Evolutionary conservation across 169 alveolate genomes (phyloP).

Genomic region (Eimeria acervulina): DNA sequence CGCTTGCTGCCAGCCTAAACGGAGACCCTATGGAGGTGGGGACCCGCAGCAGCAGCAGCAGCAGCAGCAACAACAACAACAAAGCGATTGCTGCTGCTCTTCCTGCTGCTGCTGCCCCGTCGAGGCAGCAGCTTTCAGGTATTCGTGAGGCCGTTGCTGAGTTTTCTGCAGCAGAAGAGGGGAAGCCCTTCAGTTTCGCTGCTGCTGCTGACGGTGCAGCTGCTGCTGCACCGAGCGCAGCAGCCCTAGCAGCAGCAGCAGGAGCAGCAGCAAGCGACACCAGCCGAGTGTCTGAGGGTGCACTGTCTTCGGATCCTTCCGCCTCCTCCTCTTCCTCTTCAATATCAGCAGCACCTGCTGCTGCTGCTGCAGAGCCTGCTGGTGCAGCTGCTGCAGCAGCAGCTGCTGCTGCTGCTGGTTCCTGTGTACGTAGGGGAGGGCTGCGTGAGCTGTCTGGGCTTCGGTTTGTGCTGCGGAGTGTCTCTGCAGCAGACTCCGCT

Average conservation of each 20-base stretch:
- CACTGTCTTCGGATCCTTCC: neutral
- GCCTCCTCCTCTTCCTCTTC: neutral
- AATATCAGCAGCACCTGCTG: neutral
- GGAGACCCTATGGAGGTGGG: neutral
- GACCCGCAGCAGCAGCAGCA: neutral
- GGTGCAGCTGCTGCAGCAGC: slow-evolving; percentile 26
- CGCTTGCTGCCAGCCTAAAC: neutral
- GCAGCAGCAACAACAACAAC: slow-evolving; percentile 38
- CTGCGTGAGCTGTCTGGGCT: neutral
- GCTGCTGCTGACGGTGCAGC: neutral
- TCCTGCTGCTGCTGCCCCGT: slow-evolving; percentile 23
- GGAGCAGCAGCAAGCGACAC: neutral
- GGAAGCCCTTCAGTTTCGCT: neutral
- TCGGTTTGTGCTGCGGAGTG: slow-evolving; percentile 1
- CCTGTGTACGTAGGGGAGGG: neutral
- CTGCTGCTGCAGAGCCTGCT: neutral
- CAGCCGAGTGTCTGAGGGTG: neutral
- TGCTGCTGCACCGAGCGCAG: neutral
- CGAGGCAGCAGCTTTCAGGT: neutral
- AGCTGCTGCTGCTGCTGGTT: slow-evolving; percentile 15
- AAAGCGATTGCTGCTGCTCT: slow-evolving; percentile 14
- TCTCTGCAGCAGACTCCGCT: slow-evolving; percentile 27
- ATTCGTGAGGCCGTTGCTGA: neutral
- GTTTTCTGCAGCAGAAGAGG: neutral
- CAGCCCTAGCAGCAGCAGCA: slow-evolving; percentile 30